Percentiles rank a stretch among this genome's conserved stretches.
phyloP scores from a whole-genome alignment of 352 stramenopile genomes.

The Globisporangium spinosum region DNA sequence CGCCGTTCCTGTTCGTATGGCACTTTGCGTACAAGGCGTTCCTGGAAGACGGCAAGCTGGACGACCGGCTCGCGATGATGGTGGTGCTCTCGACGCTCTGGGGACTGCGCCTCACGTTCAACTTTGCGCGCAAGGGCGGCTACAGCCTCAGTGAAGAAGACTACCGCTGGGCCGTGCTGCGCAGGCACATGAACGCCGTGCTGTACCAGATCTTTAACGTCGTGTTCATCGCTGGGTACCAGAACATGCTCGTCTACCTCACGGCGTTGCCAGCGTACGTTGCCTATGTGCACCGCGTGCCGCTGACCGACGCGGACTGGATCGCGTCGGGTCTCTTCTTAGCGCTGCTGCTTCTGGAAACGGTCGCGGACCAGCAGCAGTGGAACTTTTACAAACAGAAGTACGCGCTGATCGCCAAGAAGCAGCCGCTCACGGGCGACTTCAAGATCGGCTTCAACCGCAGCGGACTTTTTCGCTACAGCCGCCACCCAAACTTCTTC shows the following conservation, averaged over 20 bases:
- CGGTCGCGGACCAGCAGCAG: constrained; percentile 90
- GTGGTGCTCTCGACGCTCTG: constrained; percentile 78
- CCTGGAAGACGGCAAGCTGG: constrained; percentile 53
- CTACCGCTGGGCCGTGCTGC: constrained; percentile 89
- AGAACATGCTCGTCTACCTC: constrained; percentile 85
- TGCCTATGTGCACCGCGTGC: constrained; percentile 41
- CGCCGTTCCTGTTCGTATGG: constrained; percentile 85
- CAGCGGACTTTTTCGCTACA: constrained; percentile 88
- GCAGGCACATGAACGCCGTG: constrained; percentile 74
- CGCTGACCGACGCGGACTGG: constrained; percentile 66
- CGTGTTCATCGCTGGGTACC: constrained; percentile 88
- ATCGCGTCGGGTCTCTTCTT: constrained; percentile 68
- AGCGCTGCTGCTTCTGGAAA: constrained; percentile 71
- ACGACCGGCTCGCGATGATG: constrained; percentile 74
- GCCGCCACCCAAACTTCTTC: constrained; percentile 93
- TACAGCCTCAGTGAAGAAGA: constrained; percentile 90
- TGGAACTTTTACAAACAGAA: constrained; percentile 90
- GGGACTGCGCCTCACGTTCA: constrained; percentile 87
- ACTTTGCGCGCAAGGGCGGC: constrained; percentile 90
- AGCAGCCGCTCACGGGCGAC: constrained; percentile 58
- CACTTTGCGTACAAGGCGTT: constrained; percentile 61
- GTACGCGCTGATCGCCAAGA: constrained; percentile 51
- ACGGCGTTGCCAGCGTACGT: constrained; percentile 74
- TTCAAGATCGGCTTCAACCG: constrained; percentile 77
- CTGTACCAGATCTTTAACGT: constrained; percentile 90